Evolutionary conservation across 140 eudicot species (phyloP).

Genomic region (Senecio squalidus): DNA sequence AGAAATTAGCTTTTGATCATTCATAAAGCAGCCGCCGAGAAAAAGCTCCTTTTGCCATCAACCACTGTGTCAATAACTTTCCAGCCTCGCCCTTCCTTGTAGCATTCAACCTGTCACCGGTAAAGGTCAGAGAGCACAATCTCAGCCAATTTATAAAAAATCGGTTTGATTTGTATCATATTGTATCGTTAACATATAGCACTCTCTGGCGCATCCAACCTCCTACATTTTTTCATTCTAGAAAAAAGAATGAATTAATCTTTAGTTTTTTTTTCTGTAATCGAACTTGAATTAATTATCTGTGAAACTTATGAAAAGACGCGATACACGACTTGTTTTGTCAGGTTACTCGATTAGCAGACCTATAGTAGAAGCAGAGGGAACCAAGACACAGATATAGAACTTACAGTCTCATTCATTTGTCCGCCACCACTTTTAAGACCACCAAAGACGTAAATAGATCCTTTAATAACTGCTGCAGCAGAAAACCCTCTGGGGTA

Average conservation of each 20-base stretch:
- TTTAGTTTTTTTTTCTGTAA: no score
- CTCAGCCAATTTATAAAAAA: neutral
- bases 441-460: no score
- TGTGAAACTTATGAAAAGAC: no score
- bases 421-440: constrained; percentile 27
- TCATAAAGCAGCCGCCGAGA: constrained; percentile 52
- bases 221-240: no score
- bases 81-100: constrained; percentile 90
- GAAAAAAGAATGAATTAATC: no score
- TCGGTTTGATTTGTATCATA: no score
- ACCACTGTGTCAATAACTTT: constrained; percentile 28
- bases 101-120: constrained; percentile 47
- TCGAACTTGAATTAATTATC: no score
- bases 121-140: neutral
- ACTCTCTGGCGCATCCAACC: neutral
- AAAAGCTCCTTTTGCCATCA: constrained; percentile 53
- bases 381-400: neutral
- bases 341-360: no score
- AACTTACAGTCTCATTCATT: constrained; percentile 46
- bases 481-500: constrained; percentile 54
- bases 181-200: no score
- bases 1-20: neutral
- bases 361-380: no score
- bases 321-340: neutral
- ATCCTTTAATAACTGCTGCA: constrained; percentile 45